Evolutionary conservation across 2,329 filamentous ascomycete species (phyloP).

Genomic region (Zymoseptoria brevis): DNA sequence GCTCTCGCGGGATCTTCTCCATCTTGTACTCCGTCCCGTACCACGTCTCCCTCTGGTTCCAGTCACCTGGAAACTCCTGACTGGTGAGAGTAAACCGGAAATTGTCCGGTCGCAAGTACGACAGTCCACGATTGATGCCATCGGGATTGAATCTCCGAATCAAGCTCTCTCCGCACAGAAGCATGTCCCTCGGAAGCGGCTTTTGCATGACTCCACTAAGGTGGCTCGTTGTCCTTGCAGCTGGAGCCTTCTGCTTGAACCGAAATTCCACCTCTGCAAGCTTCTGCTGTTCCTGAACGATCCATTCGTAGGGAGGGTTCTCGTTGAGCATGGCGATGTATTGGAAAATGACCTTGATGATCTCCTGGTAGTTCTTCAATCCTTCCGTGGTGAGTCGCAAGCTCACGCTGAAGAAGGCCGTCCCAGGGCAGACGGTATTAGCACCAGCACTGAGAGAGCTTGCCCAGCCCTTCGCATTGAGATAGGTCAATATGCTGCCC

Average conservation of each 20-base stretch:
- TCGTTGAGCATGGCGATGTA: conserved; percentile 84
- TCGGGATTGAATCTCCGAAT: conserved; percentile 72
- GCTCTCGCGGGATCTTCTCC: conserved; percentile 68
- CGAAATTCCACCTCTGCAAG: conserved; percentile 91
- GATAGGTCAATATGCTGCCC: conserved; percentile 80
- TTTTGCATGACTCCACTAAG: conserved; percentile 87
- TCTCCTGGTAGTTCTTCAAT: conserved; percentile 70
- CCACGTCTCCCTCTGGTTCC: conserved; percentile 90
- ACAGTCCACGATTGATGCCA: conserved; percentile 66
- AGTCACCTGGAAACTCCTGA: conserved; percentile 72
- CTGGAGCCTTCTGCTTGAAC: conserved; percentile 86
- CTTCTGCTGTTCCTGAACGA: conserved; percentile 83
- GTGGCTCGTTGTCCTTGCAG: conserved; percentile 79
- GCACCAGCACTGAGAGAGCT: conserved; percentile 73
- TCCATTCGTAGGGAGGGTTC: conserved; percentile 77
- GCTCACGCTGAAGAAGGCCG: conserved; percentile 70
- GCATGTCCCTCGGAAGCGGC: conserved; percentile 74
- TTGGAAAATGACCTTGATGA: conserved; percentile 78
- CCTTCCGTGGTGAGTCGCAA: conserved; percentile 79
- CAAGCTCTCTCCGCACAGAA: conserved; percentile 71
- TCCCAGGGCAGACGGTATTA: conserved; percentile 68
- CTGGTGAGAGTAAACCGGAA: conserved; percentile 78
- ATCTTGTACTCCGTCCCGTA: conserved; percentile 91
- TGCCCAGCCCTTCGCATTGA: conserved; percentile 86
- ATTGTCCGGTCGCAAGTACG: conserved; percentile 75